Base-by-base conservation (phyloP, 495 filamentous ascomycete species). In the Penicillium paxilli region DNA sequence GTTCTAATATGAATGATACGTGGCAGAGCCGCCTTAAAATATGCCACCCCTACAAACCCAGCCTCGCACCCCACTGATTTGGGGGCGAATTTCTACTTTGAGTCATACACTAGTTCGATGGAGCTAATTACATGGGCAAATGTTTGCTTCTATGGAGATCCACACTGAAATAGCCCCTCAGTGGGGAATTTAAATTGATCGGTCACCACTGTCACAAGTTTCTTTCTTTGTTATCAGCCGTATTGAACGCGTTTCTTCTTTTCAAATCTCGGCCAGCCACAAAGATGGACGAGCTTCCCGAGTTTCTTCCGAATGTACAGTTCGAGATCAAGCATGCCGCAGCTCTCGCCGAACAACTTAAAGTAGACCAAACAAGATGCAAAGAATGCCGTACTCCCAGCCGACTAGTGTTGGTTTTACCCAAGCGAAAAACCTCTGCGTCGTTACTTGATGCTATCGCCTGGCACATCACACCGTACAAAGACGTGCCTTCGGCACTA, bases 291-390 rank as follows among this genome's bases (percentile, higher is more conserved):
- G 33, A 37, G n/a, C 33, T 37, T 37, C 33, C 33, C n/a, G 33
- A 11, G 33, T 37, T 37, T 37, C 33, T 37, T 37, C 33, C 33
- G 33, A 37, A 37, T n/a, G 33, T 16, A 16, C 33, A 37, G 33
- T 37, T 37, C n/a, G 33, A 11, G 17, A 41, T 64, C 5, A 44
- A 56, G n/a, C 47, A 44, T 16, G 62, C 65, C 17, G 68, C 59
- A 12, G 41, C 38, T 41, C n/a, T 41, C 38, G 38, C 38, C 12
- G 38, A 19, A 9, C 38, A 20, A 46, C 53, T 72, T 26, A 59
- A 58, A 23, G 44, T 44, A 17, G 64, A 70, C 37, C 65, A 70
- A 44, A 26, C 57, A 24, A 49, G 49, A 33, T 72, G 68, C 46
- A 24, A 50, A 16, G 37, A 58, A n/a, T 52, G 49, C 7, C 55